Conservation (phyloP, 805 yeast species). For the Candida glaebosa region DNA sequence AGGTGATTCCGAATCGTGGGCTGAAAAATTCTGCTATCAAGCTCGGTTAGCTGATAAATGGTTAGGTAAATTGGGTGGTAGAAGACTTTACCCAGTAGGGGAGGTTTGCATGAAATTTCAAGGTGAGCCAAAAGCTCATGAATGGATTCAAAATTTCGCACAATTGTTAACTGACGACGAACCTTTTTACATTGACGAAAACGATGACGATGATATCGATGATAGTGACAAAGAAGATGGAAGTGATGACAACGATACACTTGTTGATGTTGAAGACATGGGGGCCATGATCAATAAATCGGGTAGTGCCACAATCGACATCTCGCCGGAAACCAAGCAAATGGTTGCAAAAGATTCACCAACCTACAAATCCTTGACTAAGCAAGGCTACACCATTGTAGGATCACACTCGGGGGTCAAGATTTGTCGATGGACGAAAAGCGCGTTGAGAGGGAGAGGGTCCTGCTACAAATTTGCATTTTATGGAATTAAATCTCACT, state of each 20-base stretch:
- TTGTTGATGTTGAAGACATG: constrained; percentile 87
- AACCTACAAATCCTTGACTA: constrained; percentile 80
- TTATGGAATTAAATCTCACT: constrained; percentile 84
- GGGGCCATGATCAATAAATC: constrained; percentile 54
- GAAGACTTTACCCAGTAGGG: constrained; percentile 81
- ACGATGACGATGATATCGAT: constrained; percentile 58
- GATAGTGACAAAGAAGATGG: constrained; percentile 44
- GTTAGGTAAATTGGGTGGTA: constrained; percentile 80
- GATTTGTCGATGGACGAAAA: constrained; percentile 94
- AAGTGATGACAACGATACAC: constrained; percentile 37
- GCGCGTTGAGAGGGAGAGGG: constrained; percentile 90
- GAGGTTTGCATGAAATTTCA: constrained; percentile 74
- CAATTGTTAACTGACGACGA: constrained; percentile 67
- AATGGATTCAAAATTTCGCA: constrained; percentile 64
- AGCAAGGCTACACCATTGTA: constrained; percentile 89
- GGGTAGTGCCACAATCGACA: constrained; percentile 1
- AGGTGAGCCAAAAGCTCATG: constrained; percentile 55
- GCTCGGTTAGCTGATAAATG: constrained; percentile 70
- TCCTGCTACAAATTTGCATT: constrained; percentile 91
- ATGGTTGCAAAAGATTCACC: constrained; percentile 92
- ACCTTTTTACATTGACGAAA: constrained; percentile 57
- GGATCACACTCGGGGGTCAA: constrained; percentile 96
- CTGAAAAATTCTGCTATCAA: constrained; percentile 79
- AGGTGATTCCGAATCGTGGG: constrained; percentile 86
- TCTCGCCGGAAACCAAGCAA: constrained; percentile 44